Base-by-base conservation (phyloP, 345 rosid species). In the Erysimum cheiranthoides region DNA sequence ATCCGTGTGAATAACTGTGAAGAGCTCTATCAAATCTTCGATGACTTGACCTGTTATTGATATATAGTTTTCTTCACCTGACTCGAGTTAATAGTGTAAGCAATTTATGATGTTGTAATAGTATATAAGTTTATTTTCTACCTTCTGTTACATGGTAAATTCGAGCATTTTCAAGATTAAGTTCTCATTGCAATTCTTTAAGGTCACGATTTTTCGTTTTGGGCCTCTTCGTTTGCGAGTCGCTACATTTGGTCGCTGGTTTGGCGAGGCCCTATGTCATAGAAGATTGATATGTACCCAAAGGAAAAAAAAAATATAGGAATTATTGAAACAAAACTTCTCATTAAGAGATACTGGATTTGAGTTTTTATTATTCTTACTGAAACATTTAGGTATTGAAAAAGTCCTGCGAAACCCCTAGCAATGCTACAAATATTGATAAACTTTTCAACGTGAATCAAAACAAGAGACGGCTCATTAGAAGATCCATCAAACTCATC, bases 1-100 rank as follows among this genome's bases (percentile, higher is more conserved):
- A 77, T 78, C 96, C 93, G 2, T 95, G 93, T 54, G 93, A 21
- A 94, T 82, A 86, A 89, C 78, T 92, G 96, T 21, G 25, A 85
- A 74, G 82, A 68, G 36, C 53, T 73, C 27, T 35, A 36, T 74
- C 50, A 36, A 32, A 36, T 49, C 35, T 73, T 16, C 21, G 10
- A 73, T 51, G 34, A 30, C 11, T 62, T 9, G 5, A 61, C 34
- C 53, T 30, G 32, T 38, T 49, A 16, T 72, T 12, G 14, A 63
- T 73, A 43, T 63, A 63, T 32, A 63, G 63, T 31, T 72, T 51
- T 62, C 34, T 72, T 72, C 25, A 61, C 38, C 5, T 61, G 58
- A n/a, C 18, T 25, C 2, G 47, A 43, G 47, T 13, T 43, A 43
- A 14, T 6, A 14, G 18, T 45, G 14, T 14, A 45, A 12, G 16